Percentiles rank a stretch among this genome's conserved stretches.
phyloP scores from a whole-genome alignment of 805 yeast genomes.

The Metschnikowia chrysomelidarum region DNA sequence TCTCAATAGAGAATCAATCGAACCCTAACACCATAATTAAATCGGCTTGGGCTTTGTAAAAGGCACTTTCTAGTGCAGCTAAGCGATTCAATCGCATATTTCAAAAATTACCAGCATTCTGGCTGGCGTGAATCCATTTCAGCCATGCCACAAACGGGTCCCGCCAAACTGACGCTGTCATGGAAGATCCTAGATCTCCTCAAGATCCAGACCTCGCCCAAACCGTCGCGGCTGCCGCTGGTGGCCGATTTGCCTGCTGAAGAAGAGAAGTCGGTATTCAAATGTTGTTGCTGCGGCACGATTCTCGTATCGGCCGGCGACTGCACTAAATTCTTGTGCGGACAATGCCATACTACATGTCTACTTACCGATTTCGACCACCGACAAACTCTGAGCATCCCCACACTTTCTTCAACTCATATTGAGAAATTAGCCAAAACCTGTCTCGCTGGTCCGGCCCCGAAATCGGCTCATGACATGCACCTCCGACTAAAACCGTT shows the following conservation, averaged over 20 bases:
- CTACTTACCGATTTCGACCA: slow-evolving; percentile 19
- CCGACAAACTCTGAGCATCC: slow-evolving; percentile 1
- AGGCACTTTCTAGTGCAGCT: no score
- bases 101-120: no score
- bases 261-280: slow-evolving; percentile 18
- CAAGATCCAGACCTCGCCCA: slow-evolving; percentile 19
- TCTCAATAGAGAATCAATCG: no score
- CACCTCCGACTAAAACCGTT: slow-evolving; percentile 49
- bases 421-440: slow-evolving; percentile 34
- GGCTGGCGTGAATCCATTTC: no score
- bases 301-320: slow-evolving; percentile 27
- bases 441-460: slow-evolving; percentile 26
- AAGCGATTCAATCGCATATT: no score
- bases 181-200: slow-evolving; percentile 24
- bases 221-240: slow-evolving; percentile 15
- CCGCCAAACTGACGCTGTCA: slow-evolving; percentile 21
- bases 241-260: slow-evolving; percentile 9
- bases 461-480: slow-evolving; percentile 19
- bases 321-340: slow-evolving; percentile 51
- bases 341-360: slow-evolving; percentile 56
- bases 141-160: slow-evolving; percentile 7
- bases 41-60: no score
- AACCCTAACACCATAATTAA: no score
- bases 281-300: slow-evolving; percentile 41
- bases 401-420: slow-evolving; percentile 25